A percentile compares a stretch with the other conserved stretches of the same genome.
Evolutionary conservation across 1,284 basidiomycete species (phyloP).

Genomic region (Cutaneotrichosporon dermatis): DNA sequence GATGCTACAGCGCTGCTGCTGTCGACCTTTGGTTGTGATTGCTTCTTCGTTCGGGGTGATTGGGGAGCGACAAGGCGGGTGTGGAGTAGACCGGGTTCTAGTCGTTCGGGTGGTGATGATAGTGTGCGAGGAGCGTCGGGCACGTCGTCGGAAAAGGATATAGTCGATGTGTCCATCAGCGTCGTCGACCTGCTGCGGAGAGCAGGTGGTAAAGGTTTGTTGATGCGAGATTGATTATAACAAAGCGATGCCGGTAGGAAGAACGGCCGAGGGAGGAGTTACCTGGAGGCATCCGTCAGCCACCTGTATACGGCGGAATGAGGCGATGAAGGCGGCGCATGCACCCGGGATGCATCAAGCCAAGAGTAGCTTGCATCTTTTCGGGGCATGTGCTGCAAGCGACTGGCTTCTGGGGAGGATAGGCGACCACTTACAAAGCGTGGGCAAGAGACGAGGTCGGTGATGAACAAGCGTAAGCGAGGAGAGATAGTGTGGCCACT

Average conservation of each 20-base stretch:
- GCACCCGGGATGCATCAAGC: too few relatives aligned
- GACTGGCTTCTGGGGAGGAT: neutral
- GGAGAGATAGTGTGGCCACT: too few relatives aligned
- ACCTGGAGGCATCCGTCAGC: neutral
- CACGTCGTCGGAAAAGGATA: slow-evolving; percentile 25
- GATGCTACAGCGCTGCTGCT: slow-evolving; percentile 1
- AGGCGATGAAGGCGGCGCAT: neutral
- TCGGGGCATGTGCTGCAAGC: neutral
- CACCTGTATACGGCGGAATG: neutral
- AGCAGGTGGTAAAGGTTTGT: neutral
- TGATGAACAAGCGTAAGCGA: too few relatives aligned
- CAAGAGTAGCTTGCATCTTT: too few relatives aligned
- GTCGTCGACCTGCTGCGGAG: neutral
- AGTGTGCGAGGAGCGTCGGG: slow-evolving; percentile 12
- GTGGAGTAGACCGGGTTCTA: slow-evolving; percentile 26
- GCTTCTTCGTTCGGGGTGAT: slow-evolving; percentile 8
- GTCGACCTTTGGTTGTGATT: neutral
- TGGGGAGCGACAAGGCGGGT: slow-evolving; percentile 30
- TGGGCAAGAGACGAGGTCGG: too few relatives aligned
- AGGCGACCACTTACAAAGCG: too few relatives aligned
- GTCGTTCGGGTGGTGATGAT: slow-evolving; percentile 5
- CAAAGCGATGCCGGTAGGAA: neutral
- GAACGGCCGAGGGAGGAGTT: too few relatives aligned
- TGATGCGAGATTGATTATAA: neutral
- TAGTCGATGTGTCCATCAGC: slow-evolving; percentile 35